Base-by-base conservation (phyloP, 129 eudicot species). In the Flaveria ramosissima region DNA sequence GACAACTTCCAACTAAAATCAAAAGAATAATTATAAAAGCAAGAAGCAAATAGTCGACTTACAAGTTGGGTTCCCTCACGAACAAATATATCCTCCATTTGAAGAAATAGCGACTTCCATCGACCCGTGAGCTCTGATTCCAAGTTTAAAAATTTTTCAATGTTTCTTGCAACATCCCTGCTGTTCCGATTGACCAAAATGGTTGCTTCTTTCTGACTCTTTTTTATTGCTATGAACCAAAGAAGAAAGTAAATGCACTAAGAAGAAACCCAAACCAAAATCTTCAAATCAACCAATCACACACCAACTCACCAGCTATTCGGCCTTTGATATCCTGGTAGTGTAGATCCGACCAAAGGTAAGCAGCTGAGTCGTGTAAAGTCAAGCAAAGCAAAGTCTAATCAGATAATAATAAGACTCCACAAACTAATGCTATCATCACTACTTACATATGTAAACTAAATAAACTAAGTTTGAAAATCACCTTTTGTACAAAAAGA, bases 291-390 rank as follows among this genome's bases (percentile, higher is more conserved):
- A 53, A 56, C 43, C 30, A 48, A 45, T 10, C 20, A 50, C 75
- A 71, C 64, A 15, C 77, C 42, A 50, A 66, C 87, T 83, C 60
- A 91, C 99, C 89, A 47, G 96, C 83, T 77, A 89, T 71, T 68
- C 99, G 90, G 68, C 90, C 99, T 89, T 87, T 94, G 63, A 82
- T 82, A 84, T 94, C 99, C 85, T 91, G 92, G 78, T 89, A 87
- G 64, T 86, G 90, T 79, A 94, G 93, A 82, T 94, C 99, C 67
- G 93, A 83, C 99, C 91, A 94, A 48, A 94, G 83, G 84, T 87
- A 85, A 66, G 84, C 93, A 83, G 97, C 99, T 94, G 90, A 53
- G 59, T 60, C 19, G 52, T 74, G 55, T 67, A 72, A 81, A 80
- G 76, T 19, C 66, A 83, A 75, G 13, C 26, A 65, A 83, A 75